Percentiles rank a stretch among this genome's conserved stretches.
Conservation (phyloP, 148 eudicot genomes). For the Camellia japonica region DNA sequence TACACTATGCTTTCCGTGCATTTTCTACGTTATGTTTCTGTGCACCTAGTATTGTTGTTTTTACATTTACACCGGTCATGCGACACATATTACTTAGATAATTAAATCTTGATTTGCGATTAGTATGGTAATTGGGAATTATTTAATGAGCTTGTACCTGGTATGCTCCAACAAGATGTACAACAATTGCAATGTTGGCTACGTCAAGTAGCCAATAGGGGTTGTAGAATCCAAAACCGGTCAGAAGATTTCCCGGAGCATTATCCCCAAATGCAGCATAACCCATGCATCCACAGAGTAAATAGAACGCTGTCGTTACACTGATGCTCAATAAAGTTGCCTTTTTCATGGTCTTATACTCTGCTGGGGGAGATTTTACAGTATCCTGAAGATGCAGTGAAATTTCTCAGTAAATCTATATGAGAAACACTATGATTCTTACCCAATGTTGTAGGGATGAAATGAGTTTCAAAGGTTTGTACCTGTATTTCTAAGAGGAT, state of each 20-base stretch:
- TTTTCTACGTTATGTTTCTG: too few species aligned
- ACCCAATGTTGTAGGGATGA: too few species aligned
- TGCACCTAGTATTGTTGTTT: too few species aligned
- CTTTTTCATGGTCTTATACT: slow-evolving; percentile 52
- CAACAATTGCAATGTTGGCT: slow-evolving; percentile 45
- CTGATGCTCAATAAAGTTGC: slow-evolving; percentile 36
- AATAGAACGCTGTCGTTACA: slow-evolving; percentile 43
- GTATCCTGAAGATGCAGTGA: slow-evolving; percentile 29
- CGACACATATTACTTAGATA: not conserved
- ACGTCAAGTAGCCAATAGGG: slow-evolving; percentile 58
- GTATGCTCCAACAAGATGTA: slow-evolving; percentile 54
- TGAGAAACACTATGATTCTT: too few species aligned
- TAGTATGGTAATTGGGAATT: too few species aligned
- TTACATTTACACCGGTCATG: too few species aligned
- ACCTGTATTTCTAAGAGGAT: slow-evolving; percentile 57
- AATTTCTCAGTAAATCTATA: not conserved
- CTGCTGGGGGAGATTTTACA: slow-evolving; percentile 45
- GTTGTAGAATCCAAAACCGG: slow-evolving; percentile 56
- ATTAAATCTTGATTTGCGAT: too few species aligned
- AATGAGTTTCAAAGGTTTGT: not conserved
- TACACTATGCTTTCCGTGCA: too few species aligned
- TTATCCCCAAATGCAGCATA: slow-evolving; percentile 57
- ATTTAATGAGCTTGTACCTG: slow-evolving; percentile 24
- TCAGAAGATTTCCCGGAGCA: slow-evolving; percentile 52
- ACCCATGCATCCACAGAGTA: slow-evolving; percentile 55